Evolutionary conservation across 2,329 filamentous ascomycete species (phyloP), one percentile per base, ranked within the genome.

Genomic region (Daldinia eschscholtzii): DNA sequence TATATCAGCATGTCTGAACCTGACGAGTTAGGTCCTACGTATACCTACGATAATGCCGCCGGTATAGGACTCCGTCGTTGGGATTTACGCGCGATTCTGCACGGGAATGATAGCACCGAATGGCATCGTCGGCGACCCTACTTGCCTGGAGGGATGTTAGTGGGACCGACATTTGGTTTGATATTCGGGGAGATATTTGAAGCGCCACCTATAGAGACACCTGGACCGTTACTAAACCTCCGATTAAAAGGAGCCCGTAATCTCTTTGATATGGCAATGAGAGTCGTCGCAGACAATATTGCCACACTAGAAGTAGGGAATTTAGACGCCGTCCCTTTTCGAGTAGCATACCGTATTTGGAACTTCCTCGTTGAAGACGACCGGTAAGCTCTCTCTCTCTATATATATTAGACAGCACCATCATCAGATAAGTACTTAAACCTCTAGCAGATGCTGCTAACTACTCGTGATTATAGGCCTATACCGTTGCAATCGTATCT

Each of bases 241-340:
- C 6, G 5, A 9, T 64, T 59, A 33, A 77, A 72, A 7, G 81
- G 82, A 0, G 76, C 80, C 7, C 77, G 81, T 3, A 77, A 79
- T 37, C 73, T 84, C 28, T 74, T 80, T 18, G 81, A 82, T 39
- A 82, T 82, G 76, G 72, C 77, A n/a, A 79, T 79, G 44, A 76
- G 77, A 35, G 73, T 80, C n/a, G 67, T 82, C 15, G 80, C 79
- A 1, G 74, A 79, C 28, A 81, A 83, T 39, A 76, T 82, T 12
- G 78, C 78, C 23, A 72, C 77, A 42, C 72, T 82, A 7, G 76
- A 79, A 2, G 71, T 74, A 20, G 72, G 77, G 15, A 72, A 80
- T 60, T 72, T 83, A 0, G 76, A 80, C 2, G 61, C 66, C 7
- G 68, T 83, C n/a, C 81, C 82, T 6, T 55, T 35, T 55, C 52